Conservation (phyloP, 805 yeast genomes). For the Zygosaccharomyces lentus region DNA sequence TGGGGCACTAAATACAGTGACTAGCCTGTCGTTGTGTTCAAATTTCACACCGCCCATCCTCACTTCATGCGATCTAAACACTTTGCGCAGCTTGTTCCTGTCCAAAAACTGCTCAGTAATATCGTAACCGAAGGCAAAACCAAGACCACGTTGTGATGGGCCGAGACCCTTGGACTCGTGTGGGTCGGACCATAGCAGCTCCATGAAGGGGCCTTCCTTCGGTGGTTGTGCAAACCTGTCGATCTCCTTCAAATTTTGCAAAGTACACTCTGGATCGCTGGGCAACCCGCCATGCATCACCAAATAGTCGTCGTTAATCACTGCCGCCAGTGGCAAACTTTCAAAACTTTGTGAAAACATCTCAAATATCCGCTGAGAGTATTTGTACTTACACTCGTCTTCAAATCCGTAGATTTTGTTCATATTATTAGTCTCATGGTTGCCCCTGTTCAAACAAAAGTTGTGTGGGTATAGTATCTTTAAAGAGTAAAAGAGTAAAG, state of each 20-base stretch:
- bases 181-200: conserved; percentile 96
- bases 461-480: conserved; percentile 71
- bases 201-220: conserved; percentile 91
- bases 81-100: conserved; percentile 64
- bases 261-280: conserved; percentile 64
- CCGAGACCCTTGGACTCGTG: conserved; percentile 73
- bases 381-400: conserved; percentile 91
- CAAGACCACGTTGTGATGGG: conserved; percentile 90
- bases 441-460: conserved; percentile 83
- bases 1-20: conserved; percentile 98
- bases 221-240: conserved; percentile 85
- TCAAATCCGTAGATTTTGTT: conserved; percentile 94
- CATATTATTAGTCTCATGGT: conserved; percentile 96
- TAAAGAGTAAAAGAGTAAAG: conserved; percentile 68
- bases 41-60: conserved; percentile 84
- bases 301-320: conserved; percentile 71
- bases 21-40: conserved; percentile 80
- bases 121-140: conserved; percentile 96
- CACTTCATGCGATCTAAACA: conserved; percentile 93
- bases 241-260: conserved; percentile 69
- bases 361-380: conserved; percentile 70
- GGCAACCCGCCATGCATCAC: conserved; percentile 96
- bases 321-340: conserved; percentile 77
- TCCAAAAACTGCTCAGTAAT: conserved; percentile 76
- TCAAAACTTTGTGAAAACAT: conserved; percentile 85